These are phyloP conservation scores for Fusarium longipes DNA, from an alignment of 2,329 filamentous ascomycete species.

Conservation along the genomic window DNA sequence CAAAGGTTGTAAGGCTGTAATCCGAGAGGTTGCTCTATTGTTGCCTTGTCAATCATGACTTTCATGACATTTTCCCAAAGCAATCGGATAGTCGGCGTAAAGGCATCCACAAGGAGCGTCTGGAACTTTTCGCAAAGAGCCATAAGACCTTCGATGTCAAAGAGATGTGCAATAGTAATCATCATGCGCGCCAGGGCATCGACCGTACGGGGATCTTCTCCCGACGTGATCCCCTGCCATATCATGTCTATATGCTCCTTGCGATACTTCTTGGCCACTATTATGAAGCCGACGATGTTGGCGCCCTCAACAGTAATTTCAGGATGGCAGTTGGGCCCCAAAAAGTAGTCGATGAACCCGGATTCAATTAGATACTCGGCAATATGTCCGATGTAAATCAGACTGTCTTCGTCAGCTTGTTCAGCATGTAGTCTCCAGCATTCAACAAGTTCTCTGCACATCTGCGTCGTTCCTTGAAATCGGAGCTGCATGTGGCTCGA, in stretches of 20 bases:
- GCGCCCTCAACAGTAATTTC: constrained; percentile 84
- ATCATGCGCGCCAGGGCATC: constrained; percentile 80
- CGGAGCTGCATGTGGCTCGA: constrained; percentile 93
- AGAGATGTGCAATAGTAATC: constrained; percentile 59
- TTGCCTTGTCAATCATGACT: constrained; percentile 58
- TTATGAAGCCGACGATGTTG: constrained; percentile 88
- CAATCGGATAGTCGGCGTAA: constrained; percentile 70
- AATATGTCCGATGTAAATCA: constrained; percentile 71
- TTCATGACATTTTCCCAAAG: constrained; percentile 70
- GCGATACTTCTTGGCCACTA: constrained; percentile 80
- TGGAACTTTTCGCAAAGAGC: constrained; percentile 79
- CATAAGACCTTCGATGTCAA: constrained; percentile 62
- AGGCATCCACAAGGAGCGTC: constrained; percentile 70
- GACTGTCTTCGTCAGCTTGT: constrained; percentile 52
- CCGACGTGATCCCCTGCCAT: constrained; percentile 84
- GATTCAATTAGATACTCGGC: constrained; percentile 75
- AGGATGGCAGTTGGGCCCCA: constrained; percentile 91
- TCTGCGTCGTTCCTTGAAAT: constrained; percentile 78
- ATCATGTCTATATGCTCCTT: constrained; percentile 79
- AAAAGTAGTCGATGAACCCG: constrained; percentile 84
- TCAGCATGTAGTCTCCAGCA: constrained; percentile 72
- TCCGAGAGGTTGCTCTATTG: constrained; percentile 51
- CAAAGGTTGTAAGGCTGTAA: constrained; percentile 63
- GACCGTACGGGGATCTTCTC: constrained; percentile 85
- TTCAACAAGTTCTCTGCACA: constrained; percentile 76